Percentiles rank a stretch among this genome's conserved stretches.
Conservation (phyloP, 1,139 yeast genomes). For the Protomyces inouyei region DNA sequence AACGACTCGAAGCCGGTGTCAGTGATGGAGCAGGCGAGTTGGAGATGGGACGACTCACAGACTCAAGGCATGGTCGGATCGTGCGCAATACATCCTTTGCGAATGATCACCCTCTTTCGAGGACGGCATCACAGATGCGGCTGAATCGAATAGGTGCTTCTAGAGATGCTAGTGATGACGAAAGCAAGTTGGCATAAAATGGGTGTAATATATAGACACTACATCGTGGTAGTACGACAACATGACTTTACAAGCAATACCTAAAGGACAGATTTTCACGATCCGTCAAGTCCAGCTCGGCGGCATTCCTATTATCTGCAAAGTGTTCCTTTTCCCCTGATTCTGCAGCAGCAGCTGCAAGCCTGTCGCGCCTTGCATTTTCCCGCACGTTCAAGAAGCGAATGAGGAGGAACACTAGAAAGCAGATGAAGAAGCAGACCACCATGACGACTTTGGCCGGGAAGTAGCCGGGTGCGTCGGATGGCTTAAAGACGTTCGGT, state of each 20-base stretch:
- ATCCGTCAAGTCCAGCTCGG: slow-evolving; percentile 60
- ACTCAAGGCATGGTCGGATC: background rate
- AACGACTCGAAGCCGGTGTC: slow-evolving; percentile 9
- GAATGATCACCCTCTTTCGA: background rate
- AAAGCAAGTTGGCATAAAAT: background rate
- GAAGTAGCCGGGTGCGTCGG: slow-evolving; percentile 52
- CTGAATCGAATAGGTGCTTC: background rate
- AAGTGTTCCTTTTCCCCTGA: slow-evolving; percentile 29
- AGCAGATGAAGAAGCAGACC: slow-evolving; percentile 43
- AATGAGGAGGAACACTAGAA: slow-evolving; percentile 38
- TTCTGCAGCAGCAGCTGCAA: slow-evolving; percentile 35
- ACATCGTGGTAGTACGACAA: background rate
- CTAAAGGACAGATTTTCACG: slow-evolving; percentile 57
- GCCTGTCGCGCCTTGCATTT: slow-evolving; percentile 47
- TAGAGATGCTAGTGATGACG: background rate
- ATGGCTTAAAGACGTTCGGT: slow-evolving; percentile 58
- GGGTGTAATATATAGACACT: too few species aligned
- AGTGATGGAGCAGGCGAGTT: background rate
- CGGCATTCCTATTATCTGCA: slow-evolving; percentile 41
- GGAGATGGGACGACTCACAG: background rate
- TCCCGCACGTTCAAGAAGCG: slow-evolving; percentile 41
- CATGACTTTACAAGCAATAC: slow-evolving; percentile 37
- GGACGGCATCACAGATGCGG: background rate
- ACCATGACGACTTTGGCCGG: slow-evolving; percentile 50
- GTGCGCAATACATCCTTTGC: background rate